phyloP scores from a whole-genome alignment of 768 basidiomycete species.

The Porphyrellus cyaneotinctus region DNA sequence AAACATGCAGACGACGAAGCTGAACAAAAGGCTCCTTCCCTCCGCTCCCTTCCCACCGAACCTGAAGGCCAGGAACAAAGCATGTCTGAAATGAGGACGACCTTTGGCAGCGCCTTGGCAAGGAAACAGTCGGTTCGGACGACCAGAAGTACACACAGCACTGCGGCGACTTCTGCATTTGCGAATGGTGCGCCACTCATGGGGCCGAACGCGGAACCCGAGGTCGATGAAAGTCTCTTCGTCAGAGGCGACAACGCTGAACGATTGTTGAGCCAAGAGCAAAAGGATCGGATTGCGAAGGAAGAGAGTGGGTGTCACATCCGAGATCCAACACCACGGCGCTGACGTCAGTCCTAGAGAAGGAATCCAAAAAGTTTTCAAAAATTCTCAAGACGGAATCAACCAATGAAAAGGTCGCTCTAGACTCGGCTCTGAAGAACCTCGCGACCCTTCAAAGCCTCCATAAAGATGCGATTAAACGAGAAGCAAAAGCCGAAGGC shows the following conservation, averaged over 20 bases:
- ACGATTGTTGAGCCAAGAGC: constrained; percentile 43
- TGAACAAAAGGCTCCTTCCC: constrained; percentile 11
- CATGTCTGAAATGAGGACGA: background rate
- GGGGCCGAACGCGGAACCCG: constrained; percentile 43
- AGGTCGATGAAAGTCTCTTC: constrained; percentile 39
- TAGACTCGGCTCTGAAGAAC: constrained; percentile 58
- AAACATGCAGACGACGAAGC: background rate
- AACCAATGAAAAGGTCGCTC: constrained; percentile 59
- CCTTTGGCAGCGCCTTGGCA: background rate
- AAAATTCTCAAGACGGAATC: constrained; percentile 71
- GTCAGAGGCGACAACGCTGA: constrained; percentile 46
- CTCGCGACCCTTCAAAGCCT: constrained; percentile 63
- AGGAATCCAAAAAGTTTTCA: constrained; percentile 56
- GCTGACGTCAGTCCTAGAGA: constrained; percentile 36
- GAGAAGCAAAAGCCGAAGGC: constrained; percentile 55
- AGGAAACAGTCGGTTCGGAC: constrained; percentile 25
- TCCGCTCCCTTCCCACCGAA: constrained; percentile 24
- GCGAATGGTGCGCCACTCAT: constrained; percentile 52
- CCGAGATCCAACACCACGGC: background rate
- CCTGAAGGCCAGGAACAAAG: constrained; percentile 3
- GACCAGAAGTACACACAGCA: constrained; percentile 15
- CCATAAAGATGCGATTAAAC: constrained; percentile 65
- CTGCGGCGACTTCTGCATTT: constrained; percentile 35
- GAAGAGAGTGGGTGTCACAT: constrained; percentile 42
- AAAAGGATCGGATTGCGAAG: constrained; percentile 49